A percentile compares a stretch with the other conserved stretches of the same genome.
Evolutionary conservation across 176 grass and related monocot genomes (phyloP).

Genomic region (Rhynchospora pubera): DNA sequence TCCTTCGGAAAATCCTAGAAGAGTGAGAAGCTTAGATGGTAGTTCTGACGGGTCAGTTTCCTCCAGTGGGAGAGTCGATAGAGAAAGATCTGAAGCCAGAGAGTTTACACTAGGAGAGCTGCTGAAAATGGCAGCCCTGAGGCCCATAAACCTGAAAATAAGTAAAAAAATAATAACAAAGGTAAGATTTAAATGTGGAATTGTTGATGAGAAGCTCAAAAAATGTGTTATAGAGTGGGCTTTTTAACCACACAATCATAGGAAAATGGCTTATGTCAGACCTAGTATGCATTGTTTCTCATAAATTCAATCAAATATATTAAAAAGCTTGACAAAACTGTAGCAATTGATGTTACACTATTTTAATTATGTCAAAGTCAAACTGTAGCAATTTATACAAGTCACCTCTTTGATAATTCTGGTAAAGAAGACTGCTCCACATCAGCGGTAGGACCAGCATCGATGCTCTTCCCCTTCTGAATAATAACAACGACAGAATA

Average conservation of each 20-base stretch:
- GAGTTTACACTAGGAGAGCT: constrained; percentile 37
- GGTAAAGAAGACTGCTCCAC: constrained; percentile 26
- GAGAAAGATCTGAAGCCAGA: constrained; percentile 44
- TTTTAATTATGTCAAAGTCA: not conserved
- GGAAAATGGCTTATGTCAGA: not conserved
- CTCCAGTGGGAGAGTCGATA: constrained; percentile 39
- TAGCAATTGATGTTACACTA: not conserved
- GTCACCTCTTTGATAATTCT: constrained; percentile 73
- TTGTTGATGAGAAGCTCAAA: not conserved
- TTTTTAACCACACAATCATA: not conserved
- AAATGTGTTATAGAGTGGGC: not conserved
- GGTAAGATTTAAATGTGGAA: not conserved
- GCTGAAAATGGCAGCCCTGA: constrained; percentile 67
- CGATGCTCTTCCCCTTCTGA: constrained; percentile 32
- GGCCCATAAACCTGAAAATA: constrained; percentile 63
- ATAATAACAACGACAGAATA: constrained; percentile 12
- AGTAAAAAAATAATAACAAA: not conserved
- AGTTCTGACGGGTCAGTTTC: constrained; percentile 27
- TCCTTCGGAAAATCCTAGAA: constrained; percentile 50
- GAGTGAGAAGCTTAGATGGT: constrained; percentile 24
- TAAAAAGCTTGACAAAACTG: not conserved
- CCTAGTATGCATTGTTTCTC: not conserved
- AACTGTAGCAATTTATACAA: not conserved
- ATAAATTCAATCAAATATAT: not conserved
- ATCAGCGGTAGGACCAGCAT: constrained; percentile 24